Conservation (phyloP, 2,329 filamentous ascomycete species). For the Metarhizium robertsii region DNA sequence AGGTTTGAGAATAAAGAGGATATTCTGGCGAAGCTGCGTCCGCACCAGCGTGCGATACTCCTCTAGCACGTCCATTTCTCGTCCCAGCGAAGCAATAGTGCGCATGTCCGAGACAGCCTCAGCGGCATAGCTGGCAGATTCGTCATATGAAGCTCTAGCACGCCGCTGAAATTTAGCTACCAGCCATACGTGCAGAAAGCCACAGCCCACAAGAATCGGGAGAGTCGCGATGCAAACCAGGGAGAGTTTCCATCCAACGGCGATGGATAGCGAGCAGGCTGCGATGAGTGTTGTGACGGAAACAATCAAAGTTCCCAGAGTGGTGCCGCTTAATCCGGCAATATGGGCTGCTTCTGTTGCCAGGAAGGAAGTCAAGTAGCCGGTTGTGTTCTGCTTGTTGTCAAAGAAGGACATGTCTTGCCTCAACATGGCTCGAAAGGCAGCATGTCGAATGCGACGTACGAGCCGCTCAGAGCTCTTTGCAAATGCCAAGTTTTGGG, state of each 20-base stretch:
- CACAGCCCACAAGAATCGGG: slow-evolving; percentile 28
- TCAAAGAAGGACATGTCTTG: slow-evolving; percentile 34
- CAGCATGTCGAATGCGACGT: slow-evolving; percentile 4
- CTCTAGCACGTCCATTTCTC: background rate
- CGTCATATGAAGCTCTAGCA: background rate
- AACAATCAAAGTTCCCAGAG: slow-evolving; percentile 31
- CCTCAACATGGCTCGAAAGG: slow-evolving; percentile 18
- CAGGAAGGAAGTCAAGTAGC: slow-evolving; percentile 22
- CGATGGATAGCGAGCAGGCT: slow-evolving; percentile 29
- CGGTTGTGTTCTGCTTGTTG: slow-evolving; percentile 21
- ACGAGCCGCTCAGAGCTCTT: slow-evolving; percentile 6
- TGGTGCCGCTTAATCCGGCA: slow-evolving; percentile 35
- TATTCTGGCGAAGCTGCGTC: slow-evolving; percentile 19
- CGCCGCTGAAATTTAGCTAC: slow-evolving; percentile 13
- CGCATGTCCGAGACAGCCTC: background rate
- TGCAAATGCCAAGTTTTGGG: slow-evolving; percentile 25
- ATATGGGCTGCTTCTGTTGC: slow-evolving; percentile 28
- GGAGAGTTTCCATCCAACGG: slow-evolving; percentile 33
- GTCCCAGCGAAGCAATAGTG: background rate
- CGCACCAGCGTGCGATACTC: background rate
- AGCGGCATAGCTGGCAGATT: background rate
- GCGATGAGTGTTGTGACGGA: slow-evolving; percentile 29
- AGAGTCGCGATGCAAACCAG: slow-evolving; percentile 33
- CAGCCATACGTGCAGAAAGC: slow-evolving; percentile 28
- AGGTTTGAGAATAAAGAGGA: background rate